Conservation (phyloP, 2,329 filamentous ascomycete species). For the Phyllosticta paracitricarpa region DNA sequence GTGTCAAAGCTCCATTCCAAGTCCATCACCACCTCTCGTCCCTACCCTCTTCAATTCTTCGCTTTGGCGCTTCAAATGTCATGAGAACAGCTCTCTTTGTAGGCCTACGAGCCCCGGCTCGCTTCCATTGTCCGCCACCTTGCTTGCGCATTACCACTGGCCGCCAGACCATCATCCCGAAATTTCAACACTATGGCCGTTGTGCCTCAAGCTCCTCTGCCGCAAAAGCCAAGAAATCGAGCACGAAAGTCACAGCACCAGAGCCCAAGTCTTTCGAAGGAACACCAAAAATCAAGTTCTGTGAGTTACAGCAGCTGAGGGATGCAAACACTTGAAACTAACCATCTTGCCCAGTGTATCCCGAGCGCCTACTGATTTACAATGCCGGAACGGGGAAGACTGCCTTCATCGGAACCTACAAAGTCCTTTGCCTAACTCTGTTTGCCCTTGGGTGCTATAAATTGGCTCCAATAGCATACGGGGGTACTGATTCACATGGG, state of each 20-base stretch:
- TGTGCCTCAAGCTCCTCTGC: background rate
- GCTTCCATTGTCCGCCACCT: background rate
- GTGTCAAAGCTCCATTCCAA: background rate
- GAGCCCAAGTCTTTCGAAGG: background rate
- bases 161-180: background rate
- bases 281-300: background rate
- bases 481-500: slow-evolving; percentile 14
- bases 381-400: slow-evolving; percentile 27
- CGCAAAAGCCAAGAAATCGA: background rate
- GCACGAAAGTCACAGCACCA: background rate
- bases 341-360: slow-evolving; percentile 14
- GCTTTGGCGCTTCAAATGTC: background rate
- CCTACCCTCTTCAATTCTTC: background rate
- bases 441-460: slow-evolving; percentile 24
- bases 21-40: background rate
- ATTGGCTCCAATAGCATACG: slow-evolving; percentile 23
- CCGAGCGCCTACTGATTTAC: slow-evolving; percentile 24
- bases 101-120: background rate
- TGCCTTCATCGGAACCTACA: slow-evolving; percentile 27
- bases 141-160: background rate
- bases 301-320: background rate
- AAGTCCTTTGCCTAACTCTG: slow-evolving; percentile 25
- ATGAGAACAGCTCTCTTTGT: slow-evolving; percentile 1
- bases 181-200: background rate
- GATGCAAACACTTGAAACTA: background rate